Conservation (phyloP, 495 filamentous ascomycete species). For the Trichocladium antarcticum region DNA sequence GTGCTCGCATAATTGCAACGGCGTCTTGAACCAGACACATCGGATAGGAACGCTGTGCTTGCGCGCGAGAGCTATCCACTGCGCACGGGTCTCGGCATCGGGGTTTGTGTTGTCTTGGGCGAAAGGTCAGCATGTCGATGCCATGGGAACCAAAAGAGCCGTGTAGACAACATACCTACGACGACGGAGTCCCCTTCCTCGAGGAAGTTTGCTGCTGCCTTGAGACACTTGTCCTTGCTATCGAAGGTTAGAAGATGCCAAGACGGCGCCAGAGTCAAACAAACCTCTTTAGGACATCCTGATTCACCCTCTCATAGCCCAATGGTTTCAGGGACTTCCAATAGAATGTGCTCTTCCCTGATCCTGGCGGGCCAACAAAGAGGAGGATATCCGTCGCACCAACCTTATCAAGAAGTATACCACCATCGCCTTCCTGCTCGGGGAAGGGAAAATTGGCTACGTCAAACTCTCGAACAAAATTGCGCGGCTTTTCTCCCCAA, state of each 20-base stretch:
- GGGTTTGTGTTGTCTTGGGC: slow-evolving; percentile 83
- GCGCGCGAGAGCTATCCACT: slow-evolving; percentile 65
- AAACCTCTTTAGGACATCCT: slow-evolving; percentile 79
- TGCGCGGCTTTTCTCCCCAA: slow-evolving; percentile 48
- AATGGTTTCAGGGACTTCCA: slow-evolving; percentile 67
- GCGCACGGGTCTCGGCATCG: slow-evolving; percentile 56
- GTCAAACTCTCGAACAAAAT: slow-evolving; percentile 59
- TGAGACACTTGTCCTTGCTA: slow-evolving; percentile 62
- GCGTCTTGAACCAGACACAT: slow-evolving; percentile 73
- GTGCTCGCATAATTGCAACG: slow-evolving; percentile 65
- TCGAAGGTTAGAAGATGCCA: neutral
- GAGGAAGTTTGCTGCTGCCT: slow-evolving; percentile 56
- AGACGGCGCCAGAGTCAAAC: slow-evolving; percentile 13
- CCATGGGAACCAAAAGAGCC: neutral
- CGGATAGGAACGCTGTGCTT: slow-evolving; percentile 65
- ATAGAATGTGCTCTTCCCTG: slow-evolving; percentile 87
- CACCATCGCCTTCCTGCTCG: slow-evolving; percentile 4
- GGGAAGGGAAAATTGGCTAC: slow-evolving; percentile 29
- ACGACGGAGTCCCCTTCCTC: slow-evolving; percentile 55
- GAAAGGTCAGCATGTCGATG: neutral
- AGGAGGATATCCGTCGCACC: slow-evolving; percentile 65
- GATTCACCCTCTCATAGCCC: slow-evolving; percentile 77
- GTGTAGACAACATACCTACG: slow-evolving; percentile 39
- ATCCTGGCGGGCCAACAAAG: slow-evolving; percentile 77
- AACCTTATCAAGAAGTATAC: slow-evolving; percentile 45